Evolutionary conservation across 495 filamentous ascomycete species (phyloP).

Genomic region (Annulohypoxylon maeteangense): DNA sequence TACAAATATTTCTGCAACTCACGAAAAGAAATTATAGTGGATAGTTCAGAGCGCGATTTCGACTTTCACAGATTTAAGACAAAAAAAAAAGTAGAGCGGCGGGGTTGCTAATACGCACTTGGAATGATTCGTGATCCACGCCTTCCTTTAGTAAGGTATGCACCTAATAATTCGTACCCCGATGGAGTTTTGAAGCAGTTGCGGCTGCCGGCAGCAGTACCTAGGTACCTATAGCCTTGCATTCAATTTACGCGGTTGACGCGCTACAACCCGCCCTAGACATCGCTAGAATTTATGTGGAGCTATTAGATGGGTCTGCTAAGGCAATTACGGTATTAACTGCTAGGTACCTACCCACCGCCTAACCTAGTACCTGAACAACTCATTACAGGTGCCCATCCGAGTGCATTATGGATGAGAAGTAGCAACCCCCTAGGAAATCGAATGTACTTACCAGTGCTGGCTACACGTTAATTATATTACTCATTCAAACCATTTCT

Average conservation of each 20-base stretch:
- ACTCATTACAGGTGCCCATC: too few species aligned
- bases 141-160: conserved; percentile 12
- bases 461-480: too few species aligned
- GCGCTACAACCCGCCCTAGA: conserved; percentile 26
- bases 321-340: background rate
- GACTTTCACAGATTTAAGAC: background rate
- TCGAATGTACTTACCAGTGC: too few species aligned
- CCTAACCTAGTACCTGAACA: too few species aligned
- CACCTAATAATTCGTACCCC: conserved; percentile 13
- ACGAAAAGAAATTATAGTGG: background rate
- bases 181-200: conserved; percentile 17
- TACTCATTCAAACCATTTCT: too few species aligned
- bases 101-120: conserved; percentile 11
- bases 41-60: conserved; percentile 12
- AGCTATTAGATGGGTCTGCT: background rate
- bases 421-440: too few species aligned
- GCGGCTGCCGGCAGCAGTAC: conserved; percentile 18
- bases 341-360: background rate
- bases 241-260: conserved; percentile 37
- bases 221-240: conserved; percentile 13
- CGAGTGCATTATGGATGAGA: too few species aligned
- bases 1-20: background rate
- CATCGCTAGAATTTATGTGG: conserved; percentile 1
- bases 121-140: conserved; percentile 25
- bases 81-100: conserved; percentile 8